Base-by-base conservation (phyloP, 495 filamentous ascomycete genomes). In the Xylaria bambusicola region DNA sequence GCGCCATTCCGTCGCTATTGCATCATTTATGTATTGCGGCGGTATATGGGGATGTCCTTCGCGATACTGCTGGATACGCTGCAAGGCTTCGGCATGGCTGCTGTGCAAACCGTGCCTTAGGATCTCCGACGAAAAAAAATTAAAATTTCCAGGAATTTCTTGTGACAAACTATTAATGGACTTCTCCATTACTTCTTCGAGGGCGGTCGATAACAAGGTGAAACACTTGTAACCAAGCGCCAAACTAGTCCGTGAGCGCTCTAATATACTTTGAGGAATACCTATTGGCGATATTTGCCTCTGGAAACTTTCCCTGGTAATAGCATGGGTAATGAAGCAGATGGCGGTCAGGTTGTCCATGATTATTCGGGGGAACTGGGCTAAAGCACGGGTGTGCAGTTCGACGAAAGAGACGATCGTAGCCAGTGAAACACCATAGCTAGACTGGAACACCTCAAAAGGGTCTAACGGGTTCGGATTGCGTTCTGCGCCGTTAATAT, bases 1-100 rank as follows among this genome's bases (percentile, higher is more conserved):
- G 60, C 85, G 88, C 90, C 90, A 95, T 9, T 82, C 81, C 50
- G 79, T 71, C 1, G 77, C 68, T 12, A 92, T 75, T 2, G 90
- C 76, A 15, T 79, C 76, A 10, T 64, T 61, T 6, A 64, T 49
- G 35, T 64, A 61, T n/a, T 64, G 52, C 8, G 53, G 41, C 21
- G 62, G 33, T 31, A 81, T 57, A 1, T 62, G 24, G 1, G 72
- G 73, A 42, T 73, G 57, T 18, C 40, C 60, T 29, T 64, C 44
- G 15, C 56, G 65, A 35, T 76, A 71, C 3, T 75, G 58, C 23
- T 70, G 62, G 17, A 80, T 33, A 21, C 73, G 45, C 2, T 73
- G 63, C 1, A 29, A 29, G 42, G 72, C 70, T 23, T 70, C 73
- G 17, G 70, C 35, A 21, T 62, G 65, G 4, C 76, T 72, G 1